A percentile compares a stretch with the other conserved stretches of the same genome.
These are phyloP conservation scores for Venturia pyrina DNA, from an alignment of 2,329 filamentous ascomycete species.

Conservation along the genomic window DNA sequence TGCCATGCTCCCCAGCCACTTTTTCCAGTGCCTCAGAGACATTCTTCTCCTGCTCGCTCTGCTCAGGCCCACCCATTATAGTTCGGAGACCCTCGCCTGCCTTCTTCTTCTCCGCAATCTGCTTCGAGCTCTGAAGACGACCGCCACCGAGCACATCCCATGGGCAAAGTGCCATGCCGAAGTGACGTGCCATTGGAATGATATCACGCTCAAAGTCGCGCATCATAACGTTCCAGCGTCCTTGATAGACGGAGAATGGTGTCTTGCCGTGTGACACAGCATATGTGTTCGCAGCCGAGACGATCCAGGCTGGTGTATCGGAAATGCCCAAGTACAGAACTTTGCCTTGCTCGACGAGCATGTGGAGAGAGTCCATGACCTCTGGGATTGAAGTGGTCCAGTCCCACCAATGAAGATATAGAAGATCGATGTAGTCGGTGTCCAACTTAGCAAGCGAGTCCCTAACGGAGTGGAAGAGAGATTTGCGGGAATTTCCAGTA, in stretches of 20 bases:
- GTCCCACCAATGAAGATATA: conserved; percentile 41
- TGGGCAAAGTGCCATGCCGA: conserved; percentile 21
- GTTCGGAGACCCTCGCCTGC: conserved; percentile 28
- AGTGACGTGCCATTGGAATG: conserved; percentile 26
- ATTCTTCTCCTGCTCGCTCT: conserved; percentile 37
- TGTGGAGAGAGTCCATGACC: conserved; percentile 58
- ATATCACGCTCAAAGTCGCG: conserved; percentile 29
- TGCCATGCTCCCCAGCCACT: conserved; percentile 45
- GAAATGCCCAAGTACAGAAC: conserved; percentile 59
- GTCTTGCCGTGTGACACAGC: conserved; percentile 11
- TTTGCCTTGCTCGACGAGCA: conserved; percentile 49
- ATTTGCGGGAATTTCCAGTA: conserved; percentile 34
- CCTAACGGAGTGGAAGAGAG: conserved; percentile 32
- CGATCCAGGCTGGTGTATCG: conserved; percentile 61
- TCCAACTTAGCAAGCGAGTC: conserved; percentile 37
- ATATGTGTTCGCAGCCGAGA: conserved; percentile 40
- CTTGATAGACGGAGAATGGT: conserved; percentile 24
- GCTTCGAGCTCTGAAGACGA: conserved; percentile 22
- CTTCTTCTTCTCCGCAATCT: conserved; percentile 31
- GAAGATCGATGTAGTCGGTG: conserved; percentile 35
- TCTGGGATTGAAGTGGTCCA: conserved; percentile 55
- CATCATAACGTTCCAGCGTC: conserved; percentile 24
- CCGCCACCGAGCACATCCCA: conserved; percentile 21
- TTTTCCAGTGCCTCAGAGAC: conserved; percentile 47
- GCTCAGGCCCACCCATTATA: conserved; percentile 15